A percentile compares a stretch with the other conserved stretches of the same genome.
Conservation (phyloP, 495 filamentous ascomycete species). For the Talaromyces thailandensis region DNA sequence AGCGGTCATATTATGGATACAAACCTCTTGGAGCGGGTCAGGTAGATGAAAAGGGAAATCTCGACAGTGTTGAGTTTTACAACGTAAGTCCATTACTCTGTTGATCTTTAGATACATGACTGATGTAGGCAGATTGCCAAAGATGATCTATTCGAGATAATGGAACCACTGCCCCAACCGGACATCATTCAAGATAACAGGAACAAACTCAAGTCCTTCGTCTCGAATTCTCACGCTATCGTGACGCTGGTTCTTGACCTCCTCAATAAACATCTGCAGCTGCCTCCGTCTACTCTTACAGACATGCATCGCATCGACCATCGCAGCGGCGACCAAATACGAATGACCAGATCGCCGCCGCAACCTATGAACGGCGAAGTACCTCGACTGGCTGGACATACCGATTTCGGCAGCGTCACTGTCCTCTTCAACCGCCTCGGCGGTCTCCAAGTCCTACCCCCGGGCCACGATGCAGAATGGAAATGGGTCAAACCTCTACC, state of each 20-base stretch:
- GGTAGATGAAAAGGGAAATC: conserved; percentile 44
- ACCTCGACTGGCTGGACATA: conserved; percentile 40
- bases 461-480: conserved; percentile 42
- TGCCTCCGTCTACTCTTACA: conserved; percentile 38
- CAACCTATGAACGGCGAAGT: conserved; percentile 30
- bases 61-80: conserved; percentile 54
- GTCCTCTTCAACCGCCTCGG: conserved; percentile 53
- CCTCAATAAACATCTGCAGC: conserved; percentile 39
- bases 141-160: conserved; percentile 43
- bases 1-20: conserved; percentile 43
- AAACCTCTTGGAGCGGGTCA: conserved; percentile 42
- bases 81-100: conserved; percentile 29
- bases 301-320: conserved; percentile 40
- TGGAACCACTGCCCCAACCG: conserved; percentile 35
- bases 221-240: conserved; percentile 37
- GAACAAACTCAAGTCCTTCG: conserved; percentile 35
- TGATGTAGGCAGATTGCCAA: conserved; percentile 31
- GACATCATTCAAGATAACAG: conserved; percentile 27
- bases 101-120: not conserved
- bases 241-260: conserved; percentile 37
- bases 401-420: conserved; percentile 46
- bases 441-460: conserved; percentile 47
- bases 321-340: conserved; percentile 49
- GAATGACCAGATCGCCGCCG: conserved; percentile 41
- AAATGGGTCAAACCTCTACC: conserved; percentile 48